These are phyloP conservation scores for Colletotrichum sp. DNA, from an alignment of 2,329 filamentous ascomycete species.

Conservation along the genomic window DNA sequence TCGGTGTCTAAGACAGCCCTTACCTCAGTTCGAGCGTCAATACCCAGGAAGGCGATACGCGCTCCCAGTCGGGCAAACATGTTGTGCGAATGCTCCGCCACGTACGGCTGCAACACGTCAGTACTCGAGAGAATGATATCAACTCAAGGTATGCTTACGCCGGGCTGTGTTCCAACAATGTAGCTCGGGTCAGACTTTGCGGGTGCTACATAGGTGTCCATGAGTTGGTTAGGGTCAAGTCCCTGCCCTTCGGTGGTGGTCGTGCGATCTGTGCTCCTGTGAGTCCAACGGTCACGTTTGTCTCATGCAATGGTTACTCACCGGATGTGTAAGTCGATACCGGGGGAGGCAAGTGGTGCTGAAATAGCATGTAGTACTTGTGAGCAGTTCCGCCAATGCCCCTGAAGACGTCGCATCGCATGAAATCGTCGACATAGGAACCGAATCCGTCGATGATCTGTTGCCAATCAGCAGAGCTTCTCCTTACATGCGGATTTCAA, in stretches of 20 bases:
- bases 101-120: conserved; percentile 74
- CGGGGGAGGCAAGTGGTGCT: conserved; percentile 89
- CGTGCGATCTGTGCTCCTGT: conserved; percentile 22
- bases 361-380: conserved; percentile 98
- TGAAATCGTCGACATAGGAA: conserved; percentile 92
- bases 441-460: conserved; percentile 92
- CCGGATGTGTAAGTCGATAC: conserved; percentile 85
- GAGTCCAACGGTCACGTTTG: conserved; percentile 29
- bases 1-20: conserved; percentile 25
- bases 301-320: conserved; percentile 27
- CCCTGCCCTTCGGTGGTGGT: conserved; percentile 40
- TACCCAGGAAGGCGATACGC: conserved; percentile 81
- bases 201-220: conserved; percentile 73
- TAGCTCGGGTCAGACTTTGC: conserved; percentile 70
- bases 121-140: conserved; percentile 59
- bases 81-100: conserved; percentile 85
- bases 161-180: conserved; percentile 78
- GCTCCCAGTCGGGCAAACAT: conserved; percentile 85
- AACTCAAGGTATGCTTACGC: conserved; percentile 63
- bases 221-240: conserved; percentile 73
- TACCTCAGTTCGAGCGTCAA: conserved; percentile 91
- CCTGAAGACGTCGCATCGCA: conserved; percentile 89
- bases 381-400: conserved; percentile 91
- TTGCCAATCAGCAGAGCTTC: neutral
- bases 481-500: conserved; percentile 32